A percentile compares a stretch with the other conserved stretches of the same genome.
These are phyloP conservation scores for Lonicera japonica DNA, from an alignment of 129 eudicot species.

Conservation along the genomic window DNA sequence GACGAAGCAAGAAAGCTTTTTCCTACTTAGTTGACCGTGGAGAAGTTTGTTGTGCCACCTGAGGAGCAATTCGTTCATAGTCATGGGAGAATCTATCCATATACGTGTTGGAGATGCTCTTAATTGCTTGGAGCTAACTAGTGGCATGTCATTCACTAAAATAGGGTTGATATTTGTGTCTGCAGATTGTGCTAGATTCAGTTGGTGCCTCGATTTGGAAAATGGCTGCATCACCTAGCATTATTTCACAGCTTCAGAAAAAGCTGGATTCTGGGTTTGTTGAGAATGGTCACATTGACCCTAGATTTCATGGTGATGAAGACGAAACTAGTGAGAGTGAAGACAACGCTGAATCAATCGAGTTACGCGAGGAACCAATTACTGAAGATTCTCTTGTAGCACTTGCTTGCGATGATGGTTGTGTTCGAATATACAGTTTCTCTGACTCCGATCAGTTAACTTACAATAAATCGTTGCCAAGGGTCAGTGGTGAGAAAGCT, in stretches of 20 bases:
- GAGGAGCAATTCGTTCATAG: no score
- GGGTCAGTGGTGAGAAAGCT: constrained; percentile 88
- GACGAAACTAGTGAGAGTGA: constrained; percentile 48
- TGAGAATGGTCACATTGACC: constrained; percentile 45
- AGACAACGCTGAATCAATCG: constrained; percentile 39
- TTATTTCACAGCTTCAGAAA: background rate
- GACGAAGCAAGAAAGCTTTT: no score
- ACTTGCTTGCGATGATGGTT: constrained; percentile 92
- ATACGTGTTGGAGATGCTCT: no score
- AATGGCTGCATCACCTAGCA: constrained; percentile 60
- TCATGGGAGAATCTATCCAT: no score
- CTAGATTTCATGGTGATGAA: constrained; percentile 15
- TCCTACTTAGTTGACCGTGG: no score
- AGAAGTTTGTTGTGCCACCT: no score
- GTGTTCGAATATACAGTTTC: constrained; percentile 56
- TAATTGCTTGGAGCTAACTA: no score
- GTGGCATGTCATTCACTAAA: background rate
- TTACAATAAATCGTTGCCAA: constrained; percentile 60
- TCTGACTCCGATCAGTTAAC: constrained; percentile 38
- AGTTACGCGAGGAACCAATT: constrained; percentile 31
- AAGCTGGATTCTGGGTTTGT: constrained; percentile 10
- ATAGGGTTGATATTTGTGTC: background rate
- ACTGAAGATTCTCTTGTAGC: constrained; percentile 40
- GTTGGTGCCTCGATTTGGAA: constrained; percentile 87
- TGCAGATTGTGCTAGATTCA: constrained; percentile 78